Conservation (phyloP, 306 rosid genomes). For the Cyclanthera cordifolia region DNA sequence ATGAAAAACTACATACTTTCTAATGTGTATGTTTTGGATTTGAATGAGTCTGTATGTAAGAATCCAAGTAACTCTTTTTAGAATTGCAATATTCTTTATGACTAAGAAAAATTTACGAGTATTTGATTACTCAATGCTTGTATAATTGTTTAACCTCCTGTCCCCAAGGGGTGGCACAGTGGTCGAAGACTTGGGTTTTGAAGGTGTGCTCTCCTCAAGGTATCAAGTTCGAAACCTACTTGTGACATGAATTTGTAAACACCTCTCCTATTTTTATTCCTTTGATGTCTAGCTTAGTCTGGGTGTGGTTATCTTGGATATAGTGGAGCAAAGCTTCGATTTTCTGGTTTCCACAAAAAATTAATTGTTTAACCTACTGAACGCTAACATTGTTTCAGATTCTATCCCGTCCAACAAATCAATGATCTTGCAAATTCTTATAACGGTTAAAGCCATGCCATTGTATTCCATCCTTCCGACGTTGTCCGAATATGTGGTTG, state of each 20-base stretch:
- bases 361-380: slow-evolving; percentile 15
- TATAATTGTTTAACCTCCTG: slow-evolving; percentile 14
- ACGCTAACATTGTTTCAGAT: slow-evolving; percentile 70
- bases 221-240: too few relatives aligned
- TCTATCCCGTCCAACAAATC: slow-evolving; percentile 64
- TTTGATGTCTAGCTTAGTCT: too few relatives aligned
- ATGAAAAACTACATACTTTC: not conserved
- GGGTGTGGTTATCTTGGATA: too few relatives aligned
- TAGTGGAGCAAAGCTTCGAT: too few relatives aligned
- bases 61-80: not conserved
- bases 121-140: not conserved
- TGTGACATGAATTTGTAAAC: too few relatives aligned
- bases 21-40: not conserved
- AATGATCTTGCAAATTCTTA: slow-evolving; percentile 70
- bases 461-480: slow-evolving; percentile 69
- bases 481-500: slow-evolving; percentile 61
- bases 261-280: too few relatives aligned
- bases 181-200: too few relatives aligned
- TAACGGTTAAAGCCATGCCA: slow-evolving; percentile 88
- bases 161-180: too few relatives aligned
- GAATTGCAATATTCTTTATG: not conserved
- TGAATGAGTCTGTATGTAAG: not conserved
- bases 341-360: too few relatives aligned
- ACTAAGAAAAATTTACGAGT: not conserved
- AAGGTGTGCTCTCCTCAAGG: too few relatives aligned